A percentile compares a stretch with the other conserved stretches of the same genome.
These are phyloP conservation scores for Quercus lobata DNA, from an alignment of 331 rosid species.

Conservation along the genomic window DNA sequence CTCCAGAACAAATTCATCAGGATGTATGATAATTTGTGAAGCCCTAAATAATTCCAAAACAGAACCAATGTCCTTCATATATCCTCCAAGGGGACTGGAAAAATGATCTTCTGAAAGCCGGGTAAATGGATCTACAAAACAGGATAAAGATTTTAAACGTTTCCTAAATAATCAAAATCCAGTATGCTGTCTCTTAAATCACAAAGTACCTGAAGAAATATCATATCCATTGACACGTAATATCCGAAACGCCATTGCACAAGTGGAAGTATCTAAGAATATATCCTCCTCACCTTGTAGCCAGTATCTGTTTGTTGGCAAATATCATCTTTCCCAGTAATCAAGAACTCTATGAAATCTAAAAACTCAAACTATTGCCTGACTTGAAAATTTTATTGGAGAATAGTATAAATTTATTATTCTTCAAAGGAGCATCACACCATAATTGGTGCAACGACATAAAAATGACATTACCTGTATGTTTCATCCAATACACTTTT, in stretches of 20 bases:
- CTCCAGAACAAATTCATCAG: conserved; percentile 52
- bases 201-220: conserved; percentile 62
- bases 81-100: conserved; percentile 57
- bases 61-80: conserved; percentile 55
- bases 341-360: not conserved
- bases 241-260: conserved; percentile 78
- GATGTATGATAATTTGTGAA: conserved; percentile 52
- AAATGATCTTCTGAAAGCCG: conserved; percentile 57
- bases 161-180: not conserved
- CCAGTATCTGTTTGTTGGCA: conserved; percentile 60
- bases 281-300: conserved; percentile 61
- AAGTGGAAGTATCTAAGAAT: conserved; percentile 61
- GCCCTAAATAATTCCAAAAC: conserved; percentile 65
- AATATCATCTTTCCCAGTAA: conserved; percentile 7
- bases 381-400: not conserved
- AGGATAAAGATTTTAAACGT: conserved; percentile 6
- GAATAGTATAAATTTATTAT: not conserved
- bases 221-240: conserved; percentile 67
- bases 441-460: not conserved
- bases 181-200: conserved; percentile 3
- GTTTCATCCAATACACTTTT: conserved; percentile 62
- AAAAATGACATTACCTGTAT: conserved; percentile 45
- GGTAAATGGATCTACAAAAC: conserved; percentile 54
- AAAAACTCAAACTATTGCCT: not conserved
- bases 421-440: not conserved